Evolutionary conservation across 2,329 filamentous ascomycete genomes (phyloP).

Genomic region (Beauveria sp.): DNA sequence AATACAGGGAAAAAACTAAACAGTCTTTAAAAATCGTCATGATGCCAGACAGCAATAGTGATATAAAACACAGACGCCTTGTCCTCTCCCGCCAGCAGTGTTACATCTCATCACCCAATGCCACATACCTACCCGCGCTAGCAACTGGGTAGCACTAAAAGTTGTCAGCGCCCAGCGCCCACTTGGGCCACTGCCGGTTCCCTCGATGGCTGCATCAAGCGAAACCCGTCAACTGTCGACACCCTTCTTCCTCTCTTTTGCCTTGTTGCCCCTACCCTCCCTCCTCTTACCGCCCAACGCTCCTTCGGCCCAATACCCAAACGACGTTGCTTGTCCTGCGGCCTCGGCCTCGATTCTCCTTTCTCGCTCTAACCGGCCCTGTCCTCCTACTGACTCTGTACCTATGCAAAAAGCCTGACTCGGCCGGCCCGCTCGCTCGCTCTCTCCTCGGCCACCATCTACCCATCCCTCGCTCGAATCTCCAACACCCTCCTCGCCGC

Average conservation of each 20-base stretch:
- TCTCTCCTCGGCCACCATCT: not conserved
- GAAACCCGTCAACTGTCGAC: not conserved
- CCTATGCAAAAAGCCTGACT: constrained; percentile 9
- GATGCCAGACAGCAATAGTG: no score
- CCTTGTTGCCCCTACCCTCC: not conserved
- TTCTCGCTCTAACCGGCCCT: not conserved
- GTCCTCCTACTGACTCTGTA: not conserved
- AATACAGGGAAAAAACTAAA: no score
- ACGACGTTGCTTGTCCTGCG: not conserved
- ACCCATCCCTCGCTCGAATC: constrained; percentile 1
- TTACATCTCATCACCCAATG: not conserved
- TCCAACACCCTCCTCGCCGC: not conserved
- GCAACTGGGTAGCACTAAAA: not conserved
- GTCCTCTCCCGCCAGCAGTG: no score
- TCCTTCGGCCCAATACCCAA: constrained; percentile 1
- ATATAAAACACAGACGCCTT: no score
- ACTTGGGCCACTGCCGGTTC: not conserved
- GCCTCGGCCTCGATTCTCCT: not conserved
- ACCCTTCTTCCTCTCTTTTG: not conserved
- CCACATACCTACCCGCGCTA: not conserved
- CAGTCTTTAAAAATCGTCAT: no score
- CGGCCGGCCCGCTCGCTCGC: constrained; percentile 5
- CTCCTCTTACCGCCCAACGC: not conserved
- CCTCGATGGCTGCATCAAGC: constrained; percentile 2
- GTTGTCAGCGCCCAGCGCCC: not conserved